Conservation (phyloP, 257 asterid species). For the Petunia axillaris region DNA sequence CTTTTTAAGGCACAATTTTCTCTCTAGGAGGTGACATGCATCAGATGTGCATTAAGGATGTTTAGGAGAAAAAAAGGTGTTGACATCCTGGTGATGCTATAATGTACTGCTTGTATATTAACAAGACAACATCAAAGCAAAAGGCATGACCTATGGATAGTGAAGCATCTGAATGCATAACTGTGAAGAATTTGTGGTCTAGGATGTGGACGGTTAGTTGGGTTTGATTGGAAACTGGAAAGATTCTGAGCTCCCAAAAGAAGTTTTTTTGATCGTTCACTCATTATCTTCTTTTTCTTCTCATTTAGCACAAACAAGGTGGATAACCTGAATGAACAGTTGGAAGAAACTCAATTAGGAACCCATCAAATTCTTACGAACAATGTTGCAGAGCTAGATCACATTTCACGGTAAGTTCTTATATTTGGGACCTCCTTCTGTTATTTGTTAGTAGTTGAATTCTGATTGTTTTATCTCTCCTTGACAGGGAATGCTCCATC, state of each 20-base stretch:
- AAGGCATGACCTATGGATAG: not conserved
- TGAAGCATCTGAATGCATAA: not conserved
- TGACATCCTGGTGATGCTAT: conserved; percentile 7
- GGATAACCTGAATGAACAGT: conserved; percentile 50
- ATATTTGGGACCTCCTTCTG: conserved; percentile 19
- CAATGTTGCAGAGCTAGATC: conserved; percentile 46
- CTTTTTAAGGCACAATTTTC: not conserved
- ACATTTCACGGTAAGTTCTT: conserved; percentile 52
- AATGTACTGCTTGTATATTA: not conserved
- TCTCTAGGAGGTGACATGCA: not conserved
- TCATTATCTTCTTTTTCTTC: conserved; percentile 19
- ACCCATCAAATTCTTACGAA: conserved; percentile 36
- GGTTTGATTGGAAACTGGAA: not conserved
- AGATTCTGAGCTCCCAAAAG: not conserved
- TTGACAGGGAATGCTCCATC: conserved; percentile 49
- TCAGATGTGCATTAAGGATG: not conserved
- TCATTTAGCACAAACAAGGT: conserved; percentile 52
- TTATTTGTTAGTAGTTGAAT: not conserved
- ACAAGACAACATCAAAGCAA: conserved; percentile 14
- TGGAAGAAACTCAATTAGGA: conserved; percentile 52
- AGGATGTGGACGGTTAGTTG: not conserved
- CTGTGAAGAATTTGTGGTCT: not conserved
- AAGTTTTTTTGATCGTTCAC: not conserved
- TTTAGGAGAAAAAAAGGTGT: not conserved
- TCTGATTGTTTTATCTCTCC: conserved; percentile 19